Base-by-base conservation (phyloP, 257 asterid genomes). In the Scutellaria minor region DNA sequence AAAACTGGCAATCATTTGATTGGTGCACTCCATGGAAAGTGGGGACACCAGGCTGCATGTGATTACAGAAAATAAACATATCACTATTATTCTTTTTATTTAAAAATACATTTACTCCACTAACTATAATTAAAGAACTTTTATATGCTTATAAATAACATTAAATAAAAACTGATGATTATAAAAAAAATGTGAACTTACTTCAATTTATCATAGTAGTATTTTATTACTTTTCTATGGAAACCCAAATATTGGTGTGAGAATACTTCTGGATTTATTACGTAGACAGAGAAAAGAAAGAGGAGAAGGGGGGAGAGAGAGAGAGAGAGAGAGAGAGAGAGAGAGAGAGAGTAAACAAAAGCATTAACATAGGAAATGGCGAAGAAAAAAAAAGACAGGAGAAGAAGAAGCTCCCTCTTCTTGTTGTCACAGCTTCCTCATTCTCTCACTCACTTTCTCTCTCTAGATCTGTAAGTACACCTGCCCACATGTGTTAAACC, bases 311-410 rank as follows among this genome's bases (percentile, higher is more conserved):
- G 41, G 27, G 61, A n/a, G n/a, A n/a, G n/a, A n/a, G n/a, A n/a
- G n/a, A n/a, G n/a, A n/a, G n/a, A n/a, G 18, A 18, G 18, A 18
- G 18, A 18, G 18, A 44, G 65, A 75, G 76, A 70, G 67, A 66
- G 65, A 72, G 66, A 70, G 75, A 72, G 83, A 64, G 20, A 72
- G 66, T 66, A 56, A 76, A 72, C 69, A 66, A 80, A 58, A 63
- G 70, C 70, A 66, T 64, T 24, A 65, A 73, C 95, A 87, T 83
- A 87, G 98, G 88, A 90, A 87, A 90, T 84, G 91, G 94, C 85
- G 92, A 86, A 81, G 83, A 80, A 71, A 66, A 69, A 52, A 77
- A 79, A 76, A 71, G 48, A 68, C 78, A 69, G 75, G 72, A 68
- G 87, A 74, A 79, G 84, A 64, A 76, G 78, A 75, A 78, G 83